Percentiles rank a stretch among this genome's conserved stretches.
Conservation (phyloP, 345 rosid genomes). For the Eucalyptus albens region DNA sequence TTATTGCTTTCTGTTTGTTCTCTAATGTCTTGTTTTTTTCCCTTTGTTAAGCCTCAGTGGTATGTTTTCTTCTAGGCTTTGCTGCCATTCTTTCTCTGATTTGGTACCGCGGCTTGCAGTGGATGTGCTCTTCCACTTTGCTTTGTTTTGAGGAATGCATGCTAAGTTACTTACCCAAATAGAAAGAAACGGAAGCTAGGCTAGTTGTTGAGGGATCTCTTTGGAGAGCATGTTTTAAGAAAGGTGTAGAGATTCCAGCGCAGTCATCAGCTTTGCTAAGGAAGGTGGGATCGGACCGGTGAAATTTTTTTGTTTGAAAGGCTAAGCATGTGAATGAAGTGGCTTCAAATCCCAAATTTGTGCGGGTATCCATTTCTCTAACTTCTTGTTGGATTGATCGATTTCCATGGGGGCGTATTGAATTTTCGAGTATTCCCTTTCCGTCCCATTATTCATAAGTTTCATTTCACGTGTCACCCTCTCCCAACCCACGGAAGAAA, state of each 20-base stretch:
- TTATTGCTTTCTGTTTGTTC: rapidly evolving
- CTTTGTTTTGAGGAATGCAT: no score
- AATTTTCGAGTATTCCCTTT: no score
- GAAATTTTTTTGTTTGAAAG: background rate
- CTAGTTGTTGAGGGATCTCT: background rate
- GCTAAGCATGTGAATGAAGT: background rate
- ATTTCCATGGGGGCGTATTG: no score
- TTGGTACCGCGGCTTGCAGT: rapidly evolving
- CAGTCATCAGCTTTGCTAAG: rapidly evolving
- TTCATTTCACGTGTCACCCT: no score
- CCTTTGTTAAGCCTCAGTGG: no score
- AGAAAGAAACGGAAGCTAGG: background rate
- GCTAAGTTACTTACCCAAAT: no score
- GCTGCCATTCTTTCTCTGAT: no score
- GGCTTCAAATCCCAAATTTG: background rate
- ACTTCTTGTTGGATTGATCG: background rate
- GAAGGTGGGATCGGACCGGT: background rate
- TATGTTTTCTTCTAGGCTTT: no score
- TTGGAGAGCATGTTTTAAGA: background rate
- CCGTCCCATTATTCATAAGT: no score
- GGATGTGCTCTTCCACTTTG: no score
- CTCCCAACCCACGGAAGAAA: no score
- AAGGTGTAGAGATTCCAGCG: background rate
- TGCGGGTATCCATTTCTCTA: background rate
- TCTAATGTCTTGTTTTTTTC: no score